phyloP scores from a whole-genome alignment of 768 basidiomycete species.

The Suillus plorans region DNA sequence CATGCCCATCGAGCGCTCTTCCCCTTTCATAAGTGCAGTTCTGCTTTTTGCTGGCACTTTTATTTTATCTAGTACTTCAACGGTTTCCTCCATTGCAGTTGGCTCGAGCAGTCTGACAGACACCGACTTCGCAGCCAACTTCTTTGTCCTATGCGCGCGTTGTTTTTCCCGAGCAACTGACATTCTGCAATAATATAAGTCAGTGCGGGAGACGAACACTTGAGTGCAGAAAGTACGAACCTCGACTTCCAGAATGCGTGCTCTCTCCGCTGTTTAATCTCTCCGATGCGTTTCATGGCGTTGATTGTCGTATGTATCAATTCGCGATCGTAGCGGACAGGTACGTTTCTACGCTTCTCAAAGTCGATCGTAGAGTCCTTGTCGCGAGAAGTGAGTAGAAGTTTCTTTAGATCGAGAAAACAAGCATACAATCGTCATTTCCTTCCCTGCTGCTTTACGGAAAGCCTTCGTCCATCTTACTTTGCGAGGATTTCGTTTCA shows the following conservation, averaged over 20 bases:
- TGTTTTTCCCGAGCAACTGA: conserved; percentile 77
- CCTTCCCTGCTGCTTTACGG: conserved; percentile 97
- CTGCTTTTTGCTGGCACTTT: conserved; percentile 61
- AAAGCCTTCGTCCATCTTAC: conserved; percentile 99
- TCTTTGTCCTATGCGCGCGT: conserved; percentile 69
- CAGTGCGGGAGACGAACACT: not conserved
- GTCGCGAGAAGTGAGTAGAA: not conserved
- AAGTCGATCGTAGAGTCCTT: conserved; percentile 99
- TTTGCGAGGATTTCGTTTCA: conserved; percentile 99
- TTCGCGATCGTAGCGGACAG: conserved; percentile 95
- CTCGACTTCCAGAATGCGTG: conserved; percentile 95
- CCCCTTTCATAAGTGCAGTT: conserved; percentile 78
- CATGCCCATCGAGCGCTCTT: conserved; percentile 91
- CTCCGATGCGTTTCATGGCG: conserved; percentile 93
- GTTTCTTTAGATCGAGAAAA: conserved; percentile 13
- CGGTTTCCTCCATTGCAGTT: conserved; percentile 43
- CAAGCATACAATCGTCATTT: conserved; percentile 90
- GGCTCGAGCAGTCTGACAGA: conserved; percentile 72
- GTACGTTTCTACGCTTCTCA: conserved; percentile 97
- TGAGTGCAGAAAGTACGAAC: conserved; percentile 33
- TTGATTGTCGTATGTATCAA: conserved; percentile 89
- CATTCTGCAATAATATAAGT: conserved; percentile 58
- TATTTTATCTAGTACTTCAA: conserved; percentile 74
- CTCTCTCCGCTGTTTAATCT: conserved; percentile 89
- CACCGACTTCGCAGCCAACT: conserved; percentile 47